Conservation (phyloP, 1,284 basidiomycete genomes). For the Laetiporus sulphureus region DNA sequence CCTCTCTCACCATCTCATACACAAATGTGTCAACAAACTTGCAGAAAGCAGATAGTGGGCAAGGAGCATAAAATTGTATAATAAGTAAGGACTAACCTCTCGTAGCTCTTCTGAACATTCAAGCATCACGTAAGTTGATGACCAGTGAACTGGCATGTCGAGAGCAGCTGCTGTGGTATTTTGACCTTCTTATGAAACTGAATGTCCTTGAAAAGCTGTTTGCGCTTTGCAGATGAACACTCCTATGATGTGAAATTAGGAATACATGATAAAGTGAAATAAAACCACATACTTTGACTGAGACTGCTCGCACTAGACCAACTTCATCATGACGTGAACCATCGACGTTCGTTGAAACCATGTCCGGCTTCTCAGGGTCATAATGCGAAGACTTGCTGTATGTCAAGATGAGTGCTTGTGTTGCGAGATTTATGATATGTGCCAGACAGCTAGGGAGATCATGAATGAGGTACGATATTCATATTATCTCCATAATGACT, state of each 20-base stretch:
- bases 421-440: slow-evolving; percentile 11
- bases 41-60: background rate
- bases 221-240: slow-evolving; percentile 6
- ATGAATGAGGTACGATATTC: background rate
- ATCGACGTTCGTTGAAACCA: background rate
- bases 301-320: slow-evolving; percentile 3
- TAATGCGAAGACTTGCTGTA: slow-evolving; percentile 8
- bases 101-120: background rate
- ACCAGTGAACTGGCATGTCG: slow-evolving; percentile 6
- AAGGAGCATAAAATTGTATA: background rate
- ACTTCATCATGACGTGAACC: background rate
- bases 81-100: background rate
- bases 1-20: slow-evolving; percentile 20
- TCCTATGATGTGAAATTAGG: background rate
- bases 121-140: slow-evolving; percentile 3
- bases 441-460: slow-evolving; percentile 8
- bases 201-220: slow-evolving; percentile 4
- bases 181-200: background rate
- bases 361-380: slow-evolving; percentile 6
- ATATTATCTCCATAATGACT: background rate
- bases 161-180: slow-evolving; percentile 3
- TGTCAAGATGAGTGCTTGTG: slow-evolving; percentile 5
- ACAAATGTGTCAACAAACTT: slow-evolving; percentile 26
- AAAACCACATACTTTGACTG: slow-evolving; percentile 5
- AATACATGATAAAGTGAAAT: background rate